Evolutionary conservation across 495 filamentous ascomycete species (phyloP), one percentile per base, ranked within the genome.

Genomic region (Penicillium fimorum): DNA sequence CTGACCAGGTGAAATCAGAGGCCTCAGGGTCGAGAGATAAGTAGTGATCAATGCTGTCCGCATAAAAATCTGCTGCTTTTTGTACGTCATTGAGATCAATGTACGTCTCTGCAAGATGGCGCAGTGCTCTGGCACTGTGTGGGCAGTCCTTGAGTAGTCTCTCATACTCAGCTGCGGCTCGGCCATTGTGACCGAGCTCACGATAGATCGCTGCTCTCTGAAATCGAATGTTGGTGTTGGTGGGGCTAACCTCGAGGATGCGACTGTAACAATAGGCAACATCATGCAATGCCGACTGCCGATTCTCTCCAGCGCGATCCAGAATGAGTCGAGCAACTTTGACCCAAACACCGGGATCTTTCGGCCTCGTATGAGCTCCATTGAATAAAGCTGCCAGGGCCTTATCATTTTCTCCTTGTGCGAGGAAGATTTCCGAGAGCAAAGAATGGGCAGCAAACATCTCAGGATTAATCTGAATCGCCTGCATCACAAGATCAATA

Each of bases 381-480:
- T 80, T 83, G 56, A 88, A 83, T 30, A 88, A 70, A 55, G 87
- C 88, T 20, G 78, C 79, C 32, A 91, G 65, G 11, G 88, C 83
- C 50, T 88, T 84, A 54, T 86, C 79, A 40, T 81, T 77, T 43
- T 90, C 78, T 4, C 87, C 88, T 58, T 85, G 78, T 53, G 86
- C 83, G 38, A 84, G 68, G 62, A 88, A 84, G 46, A 92, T 84
- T 30, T 90, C 83, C 0, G 89, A 87, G 11, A 94, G 68, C 29
- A 93, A 69, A 18, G 82, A 84, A 81, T 93, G 91, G 27, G 91
- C 87, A 20, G 82, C 78, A 58, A 88, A 87, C 53, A 91, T 89
- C 67, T 96, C 92, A 13, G 89, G 88, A 65, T 96, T 96, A 61
- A 86, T 79, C 54, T 88, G 82, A 50, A 96, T 85, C 11, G 91